Evolutionary conservation across 2,329 filamentous ascomycete genomes (phyloP).

Genomic region (Colletotrichum magnum): DNA sequence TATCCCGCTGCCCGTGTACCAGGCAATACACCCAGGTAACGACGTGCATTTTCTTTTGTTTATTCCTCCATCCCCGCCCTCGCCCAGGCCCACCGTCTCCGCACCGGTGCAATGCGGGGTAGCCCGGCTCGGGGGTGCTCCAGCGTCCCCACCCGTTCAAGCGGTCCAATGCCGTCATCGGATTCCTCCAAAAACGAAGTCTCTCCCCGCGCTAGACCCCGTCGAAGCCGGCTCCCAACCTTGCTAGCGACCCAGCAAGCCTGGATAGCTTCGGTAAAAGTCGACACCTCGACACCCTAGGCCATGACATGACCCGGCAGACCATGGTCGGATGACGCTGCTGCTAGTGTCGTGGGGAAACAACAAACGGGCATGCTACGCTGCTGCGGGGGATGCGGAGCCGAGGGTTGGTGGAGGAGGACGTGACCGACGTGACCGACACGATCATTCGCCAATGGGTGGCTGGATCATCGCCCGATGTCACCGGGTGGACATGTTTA

Average conservation of each 20-base stretch:
- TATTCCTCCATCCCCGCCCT: background rate
- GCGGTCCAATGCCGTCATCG: slow-evolving; percentile 37
- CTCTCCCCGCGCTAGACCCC: slow-evolving; percentile 11
- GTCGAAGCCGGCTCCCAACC: slow-evolving; percentile 14
- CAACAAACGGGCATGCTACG: background rate
- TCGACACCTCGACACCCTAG: background rate
- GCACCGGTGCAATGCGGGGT: slow-evolving; percentile 29
- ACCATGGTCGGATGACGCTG: slow-evolving; percentile 28
- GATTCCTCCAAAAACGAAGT: background rate
- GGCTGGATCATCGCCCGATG: background rate
- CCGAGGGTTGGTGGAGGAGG: slow-evolving; percentile 6
- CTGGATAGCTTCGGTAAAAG: slow-evolving; percentile 30
- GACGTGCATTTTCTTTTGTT: too few relatives aligned
- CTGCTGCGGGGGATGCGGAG: slow-evolving; percentile 37
- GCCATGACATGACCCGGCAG: slow-evolving; percentile 15
- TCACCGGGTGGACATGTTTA: slow-evolving; percentile 7
- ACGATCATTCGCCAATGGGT: slow-evolving; percentile 15
- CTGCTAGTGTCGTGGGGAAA: slow-evolving; percentile 2
- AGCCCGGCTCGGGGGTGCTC: background rate
- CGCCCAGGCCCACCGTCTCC: slow-evolving; percentile 16
- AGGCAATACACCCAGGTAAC: too few relatives aligned
- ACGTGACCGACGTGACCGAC: background rate
- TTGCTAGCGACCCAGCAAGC: slow-evolving; percentile 2
- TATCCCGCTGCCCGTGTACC: slow-evolving; percentile 16
- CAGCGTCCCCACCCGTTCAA: slow-evolving; percentile 36